phyloP scores from a whole-genome alignment of 805 yeast species.

The Metschnikowia picachoensis region DNA sequence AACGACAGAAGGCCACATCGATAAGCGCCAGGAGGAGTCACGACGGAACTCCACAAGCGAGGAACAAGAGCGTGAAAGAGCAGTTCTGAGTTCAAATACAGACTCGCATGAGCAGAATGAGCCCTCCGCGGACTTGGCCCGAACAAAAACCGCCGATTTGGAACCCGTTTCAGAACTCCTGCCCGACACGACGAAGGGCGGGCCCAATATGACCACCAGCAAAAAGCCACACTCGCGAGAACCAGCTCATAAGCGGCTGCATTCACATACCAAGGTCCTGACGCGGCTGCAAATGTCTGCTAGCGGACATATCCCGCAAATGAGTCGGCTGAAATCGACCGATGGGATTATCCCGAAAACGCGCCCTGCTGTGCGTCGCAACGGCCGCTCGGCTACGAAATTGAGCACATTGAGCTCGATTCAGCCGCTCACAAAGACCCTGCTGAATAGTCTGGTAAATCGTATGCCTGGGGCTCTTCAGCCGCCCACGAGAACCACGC shows the following conservation, averaged over 20 bases:
- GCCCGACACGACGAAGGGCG: not conserved
- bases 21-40: slow-evolving; percentile 1
- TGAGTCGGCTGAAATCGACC: slow-evolving; percentile 39
- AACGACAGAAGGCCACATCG: slow-evolving; percentile 4
- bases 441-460: slow-evolving; percentile 14
- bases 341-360: slow-evolving; percentile 33
- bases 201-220: not conserved
- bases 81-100: not conserved
- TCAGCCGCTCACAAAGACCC: slow-evolving; percentile 18
- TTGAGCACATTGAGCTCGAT: slow-evolving; percentile 17
- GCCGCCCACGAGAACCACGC: slow-evolving; percentile 18
- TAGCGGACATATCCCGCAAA: slow-evolving; percentile 20
- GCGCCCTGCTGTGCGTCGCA: slow-evolving; percentile 26
- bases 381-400: slow-evolving; percentile 36
- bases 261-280: slow-evolving; percentile 13
- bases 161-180: not conserved
- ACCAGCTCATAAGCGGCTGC: slow-evolving; percentile 14
- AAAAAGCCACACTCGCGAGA: slow-evolving; percentile 7
- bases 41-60: not conserved
- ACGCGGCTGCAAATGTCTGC: slow-evolving; percentile 10
- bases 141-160: not conserved
- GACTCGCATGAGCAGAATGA: not conserved
- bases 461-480: slow-evolving; percentile 11
- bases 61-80: not conserved
- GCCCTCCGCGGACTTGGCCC: not conserved